Evolutionary conservation across 441 rosid genomes (phyloP), one percentile per base, ranked within the genome.

Genomic region (Hura crepitans): DNA sequence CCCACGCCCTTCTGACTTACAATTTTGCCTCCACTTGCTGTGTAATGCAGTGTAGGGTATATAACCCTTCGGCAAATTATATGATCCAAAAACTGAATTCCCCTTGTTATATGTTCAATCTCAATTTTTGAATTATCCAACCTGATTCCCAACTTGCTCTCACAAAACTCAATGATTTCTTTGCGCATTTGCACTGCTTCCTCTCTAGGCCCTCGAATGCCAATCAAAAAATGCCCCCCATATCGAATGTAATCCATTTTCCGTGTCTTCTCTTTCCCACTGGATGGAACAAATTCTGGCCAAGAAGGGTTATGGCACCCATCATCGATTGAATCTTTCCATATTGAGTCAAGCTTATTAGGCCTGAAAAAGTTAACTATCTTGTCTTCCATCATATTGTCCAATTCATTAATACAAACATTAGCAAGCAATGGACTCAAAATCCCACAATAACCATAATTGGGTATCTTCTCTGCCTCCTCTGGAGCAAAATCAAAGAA

Each of bases 281-380:
- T 87, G 0, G 88, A 84, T 1, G 99, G 99, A 79, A 95, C 99
- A 82, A 95, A 95, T 89, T 95, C 97, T 0, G 97, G 99, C 99
- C 99, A 95, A 15, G 97, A 83, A 31, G 97, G 97, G 72, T 95
- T 95, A 78, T 95, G 97, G 39, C 95, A 92, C 43, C 96, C 96
- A 80, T 89, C 98, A 80, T 86, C 74, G 35, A 88, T 90, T 7
- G 92, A 85, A 59, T 87, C 77, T 80, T 84, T 95, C 99, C 99
- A 95, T 82, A 95, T 90, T 0, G 97, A 89, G 82, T 95, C 96
- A 1, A 76, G 82, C 77, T 84, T 86, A 80, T 82, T 86, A 51
- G 99, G 98, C 70, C 77, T 85, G 74, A 95, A 95, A 79, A 81
- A 90, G 74, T 82, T 79, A 45, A 81, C 81, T 64, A 89, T 83